These are phyloP conservation scores for Sclerotinia nivalis DNA, from an alignment of 2,329 filamentous ascomycete genomes.

Conservation along the genomic window DNA sequence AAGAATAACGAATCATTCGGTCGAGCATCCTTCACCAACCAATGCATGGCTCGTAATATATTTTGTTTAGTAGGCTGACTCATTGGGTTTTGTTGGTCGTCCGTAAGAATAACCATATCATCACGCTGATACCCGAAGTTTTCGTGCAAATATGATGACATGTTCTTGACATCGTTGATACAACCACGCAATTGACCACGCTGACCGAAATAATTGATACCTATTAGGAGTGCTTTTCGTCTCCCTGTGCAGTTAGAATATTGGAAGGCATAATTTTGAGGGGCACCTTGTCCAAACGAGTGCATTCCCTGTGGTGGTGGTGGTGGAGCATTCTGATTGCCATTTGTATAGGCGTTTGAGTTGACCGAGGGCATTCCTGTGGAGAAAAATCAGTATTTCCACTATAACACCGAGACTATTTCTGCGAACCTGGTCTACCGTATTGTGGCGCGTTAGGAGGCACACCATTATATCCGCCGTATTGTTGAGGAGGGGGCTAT, in stretches of 20 bases:
- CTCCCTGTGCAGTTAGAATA: constrained; percentile 90
- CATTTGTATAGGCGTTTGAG: constrained; percentile 57
- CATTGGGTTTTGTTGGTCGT: constrained; percentile 97
- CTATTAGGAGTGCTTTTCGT: constrained; percentile 86
- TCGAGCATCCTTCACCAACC: constrained; percentile 89
- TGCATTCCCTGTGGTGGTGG: constrained; percentile 70
- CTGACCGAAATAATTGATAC: constrained; percentile 96
- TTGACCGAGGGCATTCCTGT: constrained; percentile 47
- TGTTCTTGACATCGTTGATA: constrained; percentile 97
- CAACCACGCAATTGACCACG: constrained; percentile 87
- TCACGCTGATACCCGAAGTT: constrained; percentile 91
- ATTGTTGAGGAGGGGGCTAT: constrained; percentile 50
- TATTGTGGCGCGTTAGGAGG: constrained; percentile 47
- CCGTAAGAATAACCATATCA: constrained; percentile 95
- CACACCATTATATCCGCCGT: constrained; percentile 45
- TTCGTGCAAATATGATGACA: constrained; percentile 86
- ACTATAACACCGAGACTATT: not conserved
- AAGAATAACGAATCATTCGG: constrained; percentile 97
- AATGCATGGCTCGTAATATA: constrained; percentile 94
- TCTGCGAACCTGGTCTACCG: constrained; percentile 51
- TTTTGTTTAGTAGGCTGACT: constrained; percentile 96
- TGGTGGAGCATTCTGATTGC: constrained; percentile 59
- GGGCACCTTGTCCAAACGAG: constrained; percentile 77
- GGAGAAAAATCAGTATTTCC: constrained; percentile 17
- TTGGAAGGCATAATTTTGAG: constrained; percentile 78